phyloP scores from a whole-genome alignment of 202 grass and related monocot species.

The Zizania palustris region DNA sequence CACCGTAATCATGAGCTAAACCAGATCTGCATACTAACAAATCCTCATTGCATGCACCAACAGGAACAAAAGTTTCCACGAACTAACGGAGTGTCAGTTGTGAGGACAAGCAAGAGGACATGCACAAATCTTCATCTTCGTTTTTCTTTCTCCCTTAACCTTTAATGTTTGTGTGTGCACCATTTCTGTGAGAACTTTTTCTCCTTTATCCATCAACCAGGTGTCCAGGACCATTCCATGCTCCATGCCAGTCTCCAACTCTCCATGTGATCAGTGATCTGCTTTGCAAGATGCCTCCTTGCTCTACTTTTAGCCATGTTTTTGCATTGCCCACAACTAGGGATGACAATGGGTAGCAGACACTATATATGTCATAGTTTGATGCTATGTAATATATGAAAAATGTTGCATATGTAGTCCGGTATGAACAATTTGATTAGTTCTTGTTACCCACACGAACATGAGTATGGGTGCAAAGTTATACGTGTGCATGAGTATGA shows the following conservation, averaged over 20 bases:
- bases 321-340: constrained; percentile 6
- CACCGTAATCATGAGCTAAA: background rate
- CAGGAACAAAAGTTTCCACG: background rate
- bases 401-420: too few species aligned
- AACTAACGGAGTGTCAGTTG: background rate
- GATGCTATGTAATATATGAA: too few species aligned
- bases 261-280: background rate
- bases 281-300: background rate
- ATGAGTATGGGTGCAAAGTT: too few species aligned
- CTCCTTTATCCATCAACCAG: constrained; percentile 3
- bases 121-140: background rate
- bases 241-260: background rate
- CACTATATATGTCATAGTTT: too few species aligned
- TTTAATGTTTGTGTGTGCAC: background rate
- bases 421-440: too few species aligned
- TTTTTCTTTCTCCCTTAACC: background rate
- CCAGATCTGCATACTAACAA: background rate
- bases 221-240: background rate
- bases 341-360: too few species aligned
- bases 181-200: background rate
- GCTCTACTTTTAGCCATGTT: background rate
- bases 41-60: background rate
- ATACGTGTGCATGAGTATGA: too few species aligned
- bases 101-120: constrained; percentile 5
- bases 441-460: too few species aligned